Percentiles rank a stretch among this genome's conserved stretches.
Evolutionary conservation across 495 filamentous ascomycete species (phyloP).

Genomic region (Annulohypoxylon maeteangense): DNA sequence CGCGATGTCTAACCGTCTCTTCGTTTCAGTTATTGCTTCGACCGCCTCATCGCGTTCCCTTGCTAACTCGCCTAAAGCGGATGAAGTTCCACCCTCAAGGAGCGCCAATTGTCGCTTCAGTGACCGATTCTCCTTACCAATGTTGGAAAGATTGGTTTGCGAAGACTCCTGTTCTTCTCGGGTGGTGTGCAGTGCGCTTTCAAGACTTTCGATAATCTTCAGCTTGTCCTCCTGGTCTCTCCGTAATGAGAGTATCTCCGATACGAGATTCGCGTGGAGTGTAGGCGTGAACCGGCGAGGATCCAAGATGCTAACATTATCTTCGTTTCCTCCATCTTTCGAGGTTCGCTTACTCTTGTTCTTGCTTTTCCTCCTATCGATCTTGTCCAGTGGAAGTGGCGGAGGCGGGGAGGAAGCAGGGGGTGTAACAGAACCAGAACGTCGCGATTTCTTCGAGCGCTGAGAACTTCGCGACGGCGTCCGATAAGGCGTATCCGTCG

Average conservation of each 20-base stretch:
- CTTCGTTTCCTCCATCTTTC: constrained; percentile 70
- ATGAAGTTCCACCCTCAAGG: constrained; percentile 86
- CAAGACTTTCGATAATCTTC: constrained; percentile 83
- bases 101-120: constrained; percentile 85
- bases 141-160: constrained; percentile 66
- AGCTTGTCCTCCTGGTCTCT: constrained; percentile 90
- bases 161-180: constrained; percentile 79
- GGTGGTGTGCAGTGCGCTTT: constrained; percentile 75
- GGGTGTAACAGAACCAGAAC: constrained; percentile 68
- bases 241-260: constrained; percentile 88
- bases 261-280: constrained; percentile 91
- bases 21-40: constrained; percentile 76
- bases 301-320: constrained; percentile 82
- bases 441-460: constrained; percentile 60
- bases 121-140: constrained; percentile 78
- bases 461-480: constrained; percentile 66
- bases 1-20: constrained; percentile 78
- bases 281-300: constrained; percentile 94
- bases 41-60: constrained; percentile 88
- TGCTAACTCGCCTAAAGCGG: constrained; percentile 81
- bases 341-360: constrained; percentile 61
- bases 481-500: constrained; percentile 72
- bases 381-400: constrained; percentile 63
- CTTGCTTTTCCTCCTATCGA: constrained; percentile 57
- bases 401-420: constrained; percentile 71